phyloP scores from a whole-genome alignment of 345 rosid genomes.

The Eucalyptus regnans region DNA sequence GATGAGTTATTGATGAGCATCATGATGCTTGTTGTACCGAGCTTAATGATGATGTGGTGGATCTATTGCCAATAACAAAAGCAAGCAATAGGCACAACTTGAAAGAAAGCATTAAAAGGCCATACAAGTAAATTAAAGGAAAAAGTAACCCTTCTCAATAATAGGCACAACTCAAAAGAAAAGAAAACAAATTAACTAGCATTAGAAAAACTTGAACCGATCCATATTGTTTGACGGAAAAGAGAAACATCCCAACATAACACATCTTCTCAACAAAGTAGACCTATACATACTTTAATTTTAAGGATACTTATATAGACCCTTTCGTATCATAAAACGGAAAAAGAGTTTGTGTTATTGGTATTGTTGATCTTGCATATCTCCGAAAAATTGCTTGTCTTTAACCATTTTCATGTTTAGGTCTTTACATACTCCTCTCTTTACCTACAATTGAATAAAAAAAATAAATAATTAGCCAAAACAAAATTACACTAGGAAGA shows the following conservation, averaged over 20 bases:
- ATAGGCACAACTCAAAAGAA: neutral
- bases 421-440: neutral
- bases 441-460: neutral
- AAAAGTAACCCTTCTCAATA: neutral
- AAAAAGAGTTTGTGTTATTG: neutral
- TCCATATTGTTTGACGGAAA: neutral
- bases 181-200: neutral
- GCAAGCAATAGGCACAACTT: neutral
- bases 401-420: neutral
- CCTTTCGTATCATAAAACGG: neutral
- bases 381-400: neutral
- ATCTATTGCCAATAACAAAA: neutral
- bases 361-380: neutral
- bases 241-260: neutral
- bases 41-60: neutral
- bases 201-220: neutral
- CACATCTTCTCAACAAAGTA: too few species aligned
- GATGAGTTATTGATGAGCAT: neutral
- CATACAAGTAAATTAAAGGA: neutral
- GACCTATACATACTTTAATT: neutral
- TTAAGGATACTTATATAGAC: neutral
- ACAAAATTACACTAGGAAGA: too few species aligned
- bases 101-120: neutral
- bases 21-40: rapidly evolving
- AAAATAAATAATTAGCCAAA: neutral